Evolutionary conservation across 73 alveolate genomes (phyloP), one percentile per base, ranked within the genome.

Genomic region (Blepharisma japonicum): DNA sequence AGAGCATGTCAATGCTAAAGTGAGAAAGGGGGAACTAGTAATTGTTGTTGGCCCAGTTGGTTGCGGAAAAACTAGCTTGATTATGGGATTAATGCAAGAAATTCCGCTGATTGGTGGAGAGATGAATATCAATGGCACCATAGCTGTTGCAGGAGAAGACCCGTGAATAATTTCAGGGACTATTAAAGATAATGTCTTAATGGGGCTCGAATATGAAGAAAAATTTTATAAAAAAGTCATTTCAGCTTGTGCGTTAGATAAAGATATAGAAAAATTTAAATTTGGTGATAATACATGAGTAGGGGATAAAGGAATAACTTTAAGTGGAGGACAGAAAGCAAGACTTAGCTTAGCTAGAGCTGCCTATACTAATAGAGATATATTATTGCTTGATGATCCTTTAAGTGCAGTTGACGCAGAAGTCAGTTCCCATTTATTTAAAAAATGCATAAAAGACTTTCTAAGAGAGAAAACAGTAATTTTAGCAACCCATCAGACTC

Each of bases 271-370:
- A 70, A 87, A 83, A 55, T 82, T 95, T 6, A 90, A 81, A 38
- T 86, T 81, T 51, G 98, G 98, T 7, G 98, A 93, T 61, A 72
- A 67, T 21, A 94, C 98, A 20, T 89, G 85, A 81, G 91, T 94
- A 11, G 99, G 98, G 68, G 99, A 92, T 70, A 94, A 92, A 72
- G 99, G 99, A 32, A 89, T 93, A 39, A 96, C 94, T 76, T 71
- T 96, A 45, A 80, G 95, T 25, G 99, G 99, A 45, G 99, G 99
- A 0, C 91, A 96, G 77, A 96, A 96, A 54, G 98, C 99, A 0
- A 86, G 99, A 56, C 89, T 96, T 14, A 71, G 92, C 54, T 70
- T 94, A 47, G 98, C 98, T 1, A 87, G 99, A 77, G 99, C 97
- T 45, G 84, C 92, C 42, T 94, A 94, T 71, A 81, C 87, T 32